Evolutionary conservation across 495 filamentous ascomycete genomes (phyloP), one percentile per base, ranked within the genome.

Genomic region (Pyrenopolyporus hunteri): DNA sequence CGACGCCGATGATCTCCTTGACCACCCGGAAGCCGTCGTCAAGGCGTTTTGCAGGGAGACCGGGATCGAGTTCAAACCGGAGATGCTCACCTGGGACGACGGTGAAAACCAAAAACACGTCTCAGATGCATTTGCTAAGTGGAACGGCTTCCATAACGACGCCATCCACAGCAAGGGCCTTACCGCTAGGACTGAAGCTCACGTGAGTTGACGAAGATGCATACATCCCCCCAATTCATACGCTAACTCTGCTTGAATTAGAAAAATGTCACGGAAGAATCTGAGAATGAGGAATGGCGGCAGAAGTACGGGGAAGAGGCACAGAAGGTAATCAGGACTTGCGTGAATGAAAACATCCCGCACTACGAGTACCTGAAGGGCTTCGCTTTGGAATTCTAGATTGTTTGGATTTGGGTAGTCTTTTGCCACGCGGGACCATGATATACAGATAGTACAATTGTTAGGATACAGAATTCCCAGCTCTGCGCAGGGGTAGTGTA

Each of bases 61-160:
- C 2, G 90, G 89, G 1, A 71, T 98, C 20, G 78, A 85, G 11
- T 98, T 87, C 72, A 67, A 70, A 23, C 81, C 82, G 2, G 74
- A 80, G 0, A 94, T 98, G 92, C 80, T 98, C 51, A 76, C 74
- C 17, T 98, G 94, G 94, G 87, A 89, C 33, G 85, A 83, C 25
- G 85, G 85, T 59, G 85, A 85, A 45, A 85, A 87, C 37, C 85
- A 93, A 54, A 48, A 74, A 44, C 67, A 76, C 47, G 92, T 89
- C 0, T 78, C 76, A 48, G 80, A 82, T 49, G 82, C 82, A 14
- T 98, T 98, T 76, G 90, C 90, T 76, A 98, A 98, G 77, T 98
- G 94, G 94, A 86, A 85, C 51, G 94, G 93, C 0, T 98, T 97
- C 72, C 94, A 98, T 68, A 89, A 98, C 46, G 93, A 97, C 79